Base-by-base conservation (phyloP, 495 filamentous ascomycete genomes). In the Xylaria flabelliformis region DNA sequence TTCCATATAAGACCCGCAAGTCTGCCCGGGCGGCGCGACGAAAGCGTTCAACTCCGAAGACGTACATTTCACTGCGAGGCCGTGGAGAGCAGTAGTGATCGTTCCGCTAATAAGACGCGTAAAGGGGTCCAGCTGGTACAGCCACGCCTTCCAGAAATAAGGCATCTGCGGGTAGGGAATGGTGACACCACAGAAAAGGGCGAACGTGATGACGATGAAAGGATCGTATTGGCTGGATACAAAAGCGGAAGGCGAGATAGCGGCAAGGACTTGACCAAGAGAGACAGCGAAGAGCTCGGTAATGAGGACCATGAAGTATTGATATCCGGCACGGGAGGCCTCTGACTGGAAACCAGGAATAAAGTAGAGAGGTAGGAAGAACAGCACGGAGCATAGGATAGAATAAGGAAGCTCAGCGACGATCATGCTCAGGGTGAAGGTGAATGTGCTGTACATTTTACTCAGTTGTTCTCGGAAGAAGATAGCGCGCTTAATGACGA, bases 41-140 rank as follows among this genome's bases (percentile, higher is more conserved):
- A 95, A 94, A 0, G 48, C 71, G 75, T 90, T 92, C 63, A 89
- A 83, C 76, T 94, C 92, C 8, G 64, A 26, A 1, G 75, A 59
- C 6, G 76, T 72, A 77, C 92, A 95, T 12, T 79, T 74, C 0
- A 95, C 92, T 0, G 84, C 78, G n/a, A 88, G 80, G 0, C 84
- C 85, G 75, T 93, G 91, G 7, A 95, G 85, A 67, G 92, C 92
- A 3, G 92, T 94, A 1, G 90, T 88, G 4, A 94, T 87, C 80
- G 94, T 92, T 10, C 93, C 94, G 56, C 89, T 85, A 75, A 98
- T 91, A 9, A 97, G 86, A 4, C 93, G 89, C 2, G 91, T 95
- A 80, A 97, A 96, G 0, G 94, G 94, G 74, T 94, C 91, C 3
- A 97, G 88, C 72, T 94, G 82, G 80, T 95, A 94, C 24, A 97